phyloP scores from a whole-genome alignment of 805 yeast genomes.

The Wickerhamiella cacticola region DNA sequence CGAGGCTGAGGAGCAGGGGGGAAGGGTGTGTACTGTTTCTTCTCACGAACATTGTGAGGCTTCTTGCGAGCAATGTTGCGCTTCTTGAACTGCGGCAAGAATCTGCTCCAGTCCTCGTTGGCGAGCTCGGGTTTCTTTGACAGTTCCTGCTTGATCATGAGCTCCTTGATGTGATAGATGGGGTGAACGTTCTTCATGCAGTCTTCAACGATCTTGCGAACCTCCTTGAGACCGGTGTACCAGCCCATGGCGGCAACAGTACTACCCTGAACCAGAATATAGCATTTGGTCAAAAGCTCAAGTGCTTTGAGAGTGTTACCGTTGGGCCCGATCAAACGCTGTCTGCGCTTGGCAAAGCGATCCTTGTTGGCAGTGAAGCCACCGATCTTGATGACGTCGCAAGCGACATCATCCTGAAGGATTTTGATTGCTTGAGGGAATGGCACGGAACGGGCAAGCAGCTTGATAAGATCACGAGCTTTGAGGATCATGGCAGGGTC shows the following conservation, averaged over 20 bases:
- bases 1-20: slow-evolving; percentile 97
- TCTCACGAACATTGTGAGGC: slow-evolving; percentile 54
- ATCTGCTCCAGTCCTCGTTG: slow-evolving; percentile 92
- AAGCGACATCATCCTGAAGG: slow-evolving; percentile 81
- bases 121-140: slow-evolving; percentile 93
- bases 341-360: slow-evolving; percentile 88
- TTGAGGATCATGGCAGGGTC: slow-evolving; percentile 91
- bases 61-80: slow-evolving; percentile 89
- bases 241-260: slow-evolving; percentile 98
- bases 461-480: slow-evolving; percentile 88
- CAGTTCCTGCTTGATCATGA: slow-evolving; percentile 93
- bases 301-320: slow-evolving; percentile 94
- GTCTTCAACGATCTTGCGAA: slow-evolving; percentile 90
- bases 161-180: slow-evolving; percentile 92
- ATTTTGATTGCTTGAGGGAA: slow-evolving; percentile 92
- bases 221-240: slow-evolving; percentile 79
- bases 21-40: slow-evolving; percentile 92
- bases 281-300: slow-evolving; percentile 90
- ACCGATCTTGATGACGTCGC: slow-evolving; percentile 94
- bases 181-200: slow-evolving; percentile 97
- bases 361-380: slow-evolving; percentile 81
- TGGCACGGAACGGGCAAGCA: slow-evolving; percentile 91
- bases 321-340: slow-evolving; percentile 89
- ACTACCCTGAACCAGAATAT: slow-evolving; percentile 91
- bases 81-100: slow-evolving; percentile 92